Base-by-base conservation (phyloP, 139 green algal genomes). In the Diplosphaera chodatii region DNA sequence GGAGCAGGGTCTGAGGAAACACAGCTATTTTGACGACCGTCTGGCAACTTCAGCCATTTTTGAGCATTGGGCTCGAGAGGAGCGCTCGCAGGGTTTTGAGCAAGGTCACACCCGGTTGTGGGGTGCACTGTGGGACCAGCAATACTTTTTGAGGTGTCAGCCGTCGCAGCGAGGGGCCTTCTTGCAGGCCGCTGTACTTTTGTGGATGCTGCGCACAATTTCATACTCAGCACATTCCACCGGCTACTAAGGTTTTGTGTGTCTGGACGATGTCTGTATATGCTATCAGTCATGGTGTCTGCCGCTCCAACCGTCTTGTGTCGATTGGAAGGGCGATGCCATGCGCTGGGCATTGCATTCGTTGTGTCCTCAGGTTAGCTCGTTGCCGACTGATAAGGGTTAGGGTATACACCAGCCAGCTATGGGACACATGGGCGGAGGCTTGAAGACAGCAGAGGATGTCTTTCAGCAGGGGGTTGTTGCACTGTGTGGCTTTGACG, bases 351-450 rank as follows among this genome's bases (percentile, higher is more conserved):
- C 48, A 59, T 59, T 20, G 37, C 10, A 48, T 48, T 48, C 37
- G 37, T 48, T 59, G 48, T 18, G 48, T 59, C 48, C 13, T 27
- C 48, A 25, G 48, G 48, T 59, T 59, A 59, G 48, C 48, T 59
- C 25, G 13, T 3, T 5, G 48, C 48, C 55, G 10, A 59, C 48
- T 18, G 13, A n/a, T n/a, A n/a, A n/a, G 16, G 48, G 4, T 18
- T 59, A 59, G 48, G 48, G 22, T n/a, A 21, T 90, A 63, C 86
- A 86, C 1, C 90, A 89, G 33, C 66, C 68, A 62, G n/a, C n/a
- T n/a, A n/a, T n/a, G n/a, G 83, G 81, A 23, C 83, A 89, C 55
- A 71, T 86, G 63, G 85, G 85, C 10, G 37, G 37, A 10, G 10
- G 37, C 37, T 48, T 10, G 37, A 48, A 20, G 8, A 48, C 37